Evolutionary conservation across 2,329 filamentous ascomycete genomes (phyloP), one percentile per base, ranked within the genome.

Genomic region (Arthroderma sp.): DNA sequence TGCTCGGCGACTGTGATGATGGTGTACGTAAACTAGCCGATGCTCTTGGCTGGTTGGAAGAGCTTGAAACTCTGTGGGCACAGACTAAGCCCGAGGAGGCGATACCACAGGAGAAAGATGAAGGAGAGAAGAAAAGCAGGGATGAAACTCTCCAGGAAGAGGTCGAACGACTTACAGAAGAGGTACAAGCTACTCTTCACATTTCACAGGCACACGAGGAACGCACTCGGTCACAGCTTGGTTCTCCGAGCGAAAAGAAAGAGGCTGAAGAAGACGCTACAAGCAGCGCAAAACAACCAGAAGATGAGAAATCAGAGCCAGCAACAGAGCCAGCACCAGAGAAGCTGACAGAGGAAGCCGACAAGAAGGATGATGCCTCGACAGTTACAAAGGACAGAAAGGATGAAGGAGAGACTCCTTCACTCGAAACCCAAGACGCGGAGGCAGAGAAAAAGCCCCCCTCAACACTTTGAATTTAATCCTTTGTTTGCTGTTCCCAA

Each of bases 31-130:
- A 77, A 59, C 70, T 98, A 32, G 88, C 89, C 1, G 72, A 82
- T 51, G 80, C 80, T 29, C 72, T 94, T 37, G 89, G 87, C 1
- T 98, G 91, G 91, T 64, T 75, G 6, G 78, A 86, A 1, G 89
- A 96, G 58, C 69, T 98, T 10, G 86, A 95, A 58, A 63, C 59
- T 3, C 55, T 85, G 43, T 96, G 87, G 87, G 71, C 77, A 22
- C 64, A 67, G 38, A 74, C 82, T 0, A 81, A 83, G 5, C 77
- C 83, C 3, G 68, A 79, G 27, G 67, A 74, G 49, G 70, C 78
- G 54, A 74, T 4, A 22, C 68, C 67, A 53, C 70, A 52, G 56
- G 54, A 40, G 54, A 59, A 50, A 50, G 45, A 37, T 29, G 48
- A 56, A 32, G 56, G 58, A 36, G 52, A 56, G 44, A 55, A 58